These are phyloP conservation scores for Phascolomyces articulosus DNA, from an alignment of 371 early-diverging fungal species.

Conservation along the genomic window DNA sequence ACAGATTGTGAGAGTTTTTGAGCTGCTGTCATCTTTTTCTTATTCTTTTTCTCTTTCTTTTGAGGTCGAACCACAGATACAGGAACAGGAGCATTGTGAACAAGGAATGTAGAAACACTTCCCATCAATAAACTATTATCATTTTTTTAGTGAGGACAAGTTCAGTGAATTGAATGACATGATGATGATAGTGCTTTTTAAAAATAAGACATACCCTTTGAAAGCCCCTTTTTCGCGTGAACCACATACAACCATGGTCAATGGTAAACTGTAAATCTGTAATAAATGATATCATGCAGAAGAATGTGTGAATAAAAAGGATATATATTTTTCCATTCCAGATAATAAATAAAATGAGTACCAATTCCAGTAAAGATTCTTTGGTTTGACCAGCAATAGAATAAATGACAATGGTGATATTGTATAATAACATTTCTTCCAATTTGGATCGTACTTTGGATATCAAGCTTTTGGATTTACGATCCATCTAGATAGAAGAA, in stretches of 20 bases:
- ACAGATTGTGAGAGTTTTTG: slow-evolving; percentile 53
- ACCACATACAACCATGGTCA: slow-evolving; percentile 63
- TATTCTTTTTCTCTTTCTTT: slow-evolving; percentile 46
- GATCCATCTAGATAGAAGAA: slow-evolving; percentile 44
- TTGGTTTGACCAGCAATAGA: slow-evolving; percentile 58
- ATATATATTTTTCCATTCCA: not conserved
- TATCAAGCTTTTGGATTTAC: slow-evolving; percentile 48
- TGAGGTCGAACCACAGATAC: slow-evolving; percentile 64
- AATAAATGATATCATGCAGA: too few species aligned
- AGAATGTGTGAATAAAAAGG: too few species aligned
- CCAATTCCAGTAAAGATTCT: slow-evolving; percentile 56
- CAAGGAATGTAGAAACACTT: slow-evolving; percentile 60
- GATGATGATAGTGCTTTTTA: too few species aligned
- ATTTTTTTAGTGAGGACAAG: too few species aligned
- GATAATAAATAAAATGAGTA: slow-evolving; percentile 15
- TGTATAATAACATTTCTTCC: slow-evolving; percentile 45
- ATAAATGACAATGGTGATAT: slow-evolving; percentile 57
- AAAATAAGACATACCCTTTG: slow-evolving; percentile 65
- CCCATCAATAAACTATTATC: slow-evolving; percentile 51
- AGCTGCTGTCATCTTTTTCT: slow-evolving; percentile 41
- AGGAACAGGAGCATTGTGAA: slow-evolving; percentile 63
- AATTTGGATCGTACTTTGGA: slow-evolving; percentile 40
- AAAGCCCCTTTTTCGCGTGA: slow-evolving; percentile 58
- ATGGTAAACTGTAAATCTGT: slow-evolving; percentile 48
- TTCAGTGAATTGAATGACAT: too few species aligned